Evolutionary conservation across 2,329 filamentous ascomycete genomes (phyloP), one percentile per base, ranked within the genome.

Genomic region (Beauveria pseudobassiana): DNA sequence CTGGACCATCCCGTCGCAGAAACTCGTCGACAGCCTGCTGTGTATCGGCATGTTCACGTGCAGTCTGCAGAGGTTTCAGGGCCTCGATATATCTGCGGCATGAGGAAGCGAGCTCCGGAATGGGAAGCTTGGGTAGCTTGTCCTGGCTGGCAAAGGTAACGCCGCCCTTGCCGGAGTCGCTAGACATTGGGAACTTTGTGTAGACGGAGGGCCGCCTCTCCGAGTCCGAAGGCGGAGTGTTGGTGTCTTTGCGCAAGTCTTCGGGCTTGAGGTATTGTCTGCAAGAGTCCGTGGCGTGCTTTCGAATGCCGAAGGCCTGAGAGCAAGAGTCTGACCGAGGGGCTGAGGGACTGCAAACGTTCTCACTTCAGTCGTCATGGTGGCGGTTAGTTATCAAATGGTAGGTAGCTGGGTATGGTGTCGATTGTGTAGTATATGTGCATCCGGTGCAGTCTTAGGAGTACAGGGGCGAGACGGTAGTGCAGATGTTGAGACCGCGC

Each of bases 131-230:
- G 1, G 93, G 91, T 8, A 99, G 82, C 67, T 86, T 89, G 66
- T 96, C 91, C 73, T 99, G 93, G 62, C 87, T 82, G 38, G 92
- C 88, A 76, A 95, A 99, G 0, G 95, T 98, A 72, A 96, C 86
- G 59, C 92, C 88, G 16, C 85, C 88, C 67, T 83, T 82, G 62
- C 81, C 81, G 62, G 79, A 74, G 61, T 85, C 80, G 59, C 79
- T 70, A 61, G 77, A 79, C 76, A 85, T 87, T 49, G 82, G 82
- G 24, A 76, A 72, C 71, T 73, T 71, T 16, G 66, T 79, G 50
- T 80, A 75, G 48, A 62, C 61, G 22, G 61, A 63, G 12, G 57
- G 45, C 34, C 57, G 51, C 20, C 57, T 63, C 42, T 62, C 60
- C 18, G 53, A 54, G n/a, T 54, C 58, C 16, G 50, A 48, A 12